Base-by-base conservation (phyloP, 805 yeast species). In the Metschnikowia noctiluminum region DNA sequence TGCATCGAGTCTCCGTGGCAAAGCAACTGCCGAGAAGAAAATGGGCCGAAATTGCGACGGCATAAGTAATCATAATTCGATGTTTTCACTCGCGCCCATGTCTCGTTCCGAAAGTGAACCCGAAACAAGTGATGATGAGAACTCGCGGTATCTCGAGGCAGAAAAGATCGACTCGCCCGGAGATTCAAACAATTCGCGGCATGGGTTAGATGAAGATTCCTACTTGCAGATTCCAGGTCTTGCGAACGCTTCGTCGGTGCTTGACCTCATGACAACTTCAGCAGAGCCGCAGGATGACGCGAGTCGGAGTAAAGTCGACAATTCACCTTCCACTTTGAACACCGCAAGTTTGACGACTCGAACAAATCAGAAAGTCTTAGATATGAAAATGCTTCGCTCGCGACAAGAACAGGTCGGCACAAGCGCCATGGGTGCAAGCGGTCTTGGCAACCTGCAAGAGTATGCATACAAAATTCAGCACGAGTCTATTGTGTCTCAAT, bases 401-500 rank as follows among this genome's bases (percentile, higher is more conserved):
- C 40, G 41, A 6, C 48, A 51, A 6, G 40, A 36, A 14, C 47
- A 37, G 27, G 30, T 4, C 21, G 28, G 28, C 15, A 34, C 10
- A 5, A 34, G 34, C 21, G 11, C 34, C 34, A 6, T 35, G 31
- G 34, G 4, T 9, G 16, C 28, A 9, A 13, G 28, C 5, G n/a
- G 21, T 40, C 11, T 32, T 32, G 35, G 44, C 28, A 31, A 34
- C n/a, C 52, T 51, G 48, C 49, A 40, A 14, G 59, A 57, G 31
- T 62, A 65, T 48, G 53, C 58, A 27, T 58, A 61, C 40, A 65
- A 61, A 42, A 70, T 69, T 27, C 74, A 70, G 47, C 64, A 71
- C 52, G 76, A 72, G 50, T 63, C 66, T 2, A 56, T 72, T 6
- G 49, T 58, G 38, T 60, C 67, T 2, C 72, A 72, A 43, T 72